Evolutionary conservation across 1,284 basidiomycete species (phyloP).

Genomic region (Cryptococcus sp.): DNA sequence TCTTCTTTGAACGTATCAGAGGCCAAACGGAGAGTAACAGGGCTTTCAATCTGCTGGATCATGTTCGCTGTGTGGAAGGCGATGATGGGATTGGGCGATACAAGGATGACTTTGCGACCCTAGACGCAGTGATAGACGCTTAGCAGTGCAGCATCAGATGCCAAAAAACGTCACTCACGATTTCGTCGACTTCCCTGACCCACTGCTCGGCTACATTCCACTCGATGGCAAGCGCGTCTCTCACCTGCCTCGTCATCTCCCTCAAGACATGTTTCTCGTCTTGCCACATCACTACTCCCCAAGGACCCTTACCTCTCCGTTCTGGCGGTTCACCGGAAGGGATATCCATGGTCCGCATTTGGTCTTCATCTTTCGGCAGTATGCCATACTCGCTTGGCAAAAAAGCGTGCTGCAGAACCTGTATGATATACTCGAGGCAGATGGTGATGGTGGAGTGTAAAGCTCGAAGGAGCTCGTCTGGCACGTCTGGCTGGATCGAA

Average conservation of each 20-base stretch:
- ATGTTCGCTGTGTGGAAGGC: conserved; percentile 77
- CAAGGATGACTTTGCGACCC: conserved; percentile 83
- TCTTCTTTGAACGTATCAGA: conserved; percentile 91
- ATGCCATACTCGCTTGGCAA: conserved; percentile 62
- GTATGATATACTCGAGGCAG: conserved; percentile 79
- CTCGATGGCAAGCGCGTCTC: conserved; percentile 63
- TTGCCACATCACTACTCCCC: conserved; percentile 88
- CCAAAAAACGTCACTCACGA: conserved; percentile 25
- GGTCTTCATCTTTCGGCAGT: conserved; percentile 67
- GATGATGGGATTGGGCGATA: conserved; percentile 66
- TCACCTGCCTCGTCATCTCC: conserved; percentile 79
- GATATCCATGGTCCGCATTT: conserved; percentile 43
- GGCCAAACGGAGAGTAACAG: conserved; percentile 83
- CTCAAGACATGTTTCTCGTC: conserved; percentile 96
- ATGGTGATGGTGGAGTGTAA: conserved; percentile 73
- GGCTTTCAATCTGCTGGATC: conserved; percentile 85
- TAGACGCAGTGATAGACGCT: conserved; percentile 29
- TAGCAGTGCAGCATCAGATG: background rate
- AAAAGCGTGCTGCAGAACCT: conserved; percentile 81
- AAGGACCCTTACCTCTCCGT: conserved; percentile 64
- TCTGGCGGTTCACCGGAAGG: conserved; percentile 36
- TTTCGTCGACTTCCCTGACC: conserved; percentile 64
- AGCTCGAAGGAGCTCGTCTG: conserved; percentile 66
- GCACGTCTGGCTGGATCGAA: conserved; percentile 30
- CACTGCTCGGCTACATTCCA: conserved; percentile 58